A percentile compares a stretch with the other conserved stretches of the same genome.
Evolutionary conservation across 768 basidiomycete genomes (phyloP).

Genomic region (Tephrocybe sp.): DNA sequence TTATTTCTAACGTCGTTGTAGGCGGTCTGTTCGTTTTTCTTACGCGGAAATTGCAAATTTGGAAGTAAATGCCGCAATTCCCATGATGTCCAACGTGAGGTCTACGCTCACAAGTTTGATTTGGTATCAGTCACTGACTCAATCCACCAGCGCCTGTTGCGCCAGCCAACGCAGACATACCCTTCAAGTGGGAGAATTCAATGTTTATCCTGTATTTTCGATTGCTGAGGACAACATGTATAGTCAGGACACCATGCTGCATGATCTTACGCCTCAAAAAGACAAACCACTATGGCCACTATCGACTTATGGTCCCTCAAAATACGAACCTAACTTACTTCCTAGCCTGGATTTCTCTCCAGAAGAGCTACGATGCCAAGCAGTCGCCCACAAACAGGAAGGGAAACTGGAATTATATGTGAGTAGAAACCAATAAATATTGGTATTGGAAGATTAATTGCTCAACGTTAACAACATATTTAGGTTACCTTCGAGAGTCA

Average conservation of each 20-base stretch:
- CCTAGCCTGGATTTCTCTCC: constrained; percentile 66
- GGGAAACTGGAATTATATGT: constrained; percentile 70
- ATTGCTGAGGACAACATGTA: constrained; percentile 2
- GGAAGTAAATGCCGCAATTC: constrained; percentile 63
- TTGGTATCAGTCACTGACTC: neutral
- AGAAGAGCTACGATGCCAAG: constrained; percentile 76
- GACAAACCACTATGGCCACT: constrained; percentile 83
- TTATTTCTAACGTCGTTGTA: constrained; percentile 17
- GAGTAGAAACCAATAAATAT: constrained; percentile 21
- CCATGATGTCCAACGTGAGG: constrained; percentile 27
- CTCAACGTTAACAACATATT: neutral
- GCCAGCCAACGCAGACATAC: constrained; percentile 22
- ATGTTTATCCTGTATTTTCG: neutral
- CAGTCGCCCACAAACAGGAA: constrained; percentile 49
- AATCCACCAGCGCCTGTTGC: constrained; percentile 9
- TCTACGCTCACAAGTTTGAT: neutral
- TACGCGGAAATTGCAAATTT: constrained; percentile 64
- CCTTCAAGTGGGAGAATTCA: constrained; percentile 25
- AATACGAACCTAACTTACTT: constrained; percentile 67
- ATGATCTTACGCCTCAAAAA: constrained; percentile 53
- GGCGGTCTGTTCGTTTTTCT: constrained; percentile 60
- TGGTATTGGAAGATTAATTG: neutral
- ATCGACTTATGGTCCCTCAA: constrained; percentile 75
- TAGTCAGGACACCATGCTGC: constrained; percentile 60
- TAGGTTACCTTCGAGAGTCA: constrained; percentile 58